A percentile compares a stretch with the other conserved stretches of the same genome.
Conservation (phyloP, 1,284 basidiomycete genomes). For the Puccinia coronata region DNA sequence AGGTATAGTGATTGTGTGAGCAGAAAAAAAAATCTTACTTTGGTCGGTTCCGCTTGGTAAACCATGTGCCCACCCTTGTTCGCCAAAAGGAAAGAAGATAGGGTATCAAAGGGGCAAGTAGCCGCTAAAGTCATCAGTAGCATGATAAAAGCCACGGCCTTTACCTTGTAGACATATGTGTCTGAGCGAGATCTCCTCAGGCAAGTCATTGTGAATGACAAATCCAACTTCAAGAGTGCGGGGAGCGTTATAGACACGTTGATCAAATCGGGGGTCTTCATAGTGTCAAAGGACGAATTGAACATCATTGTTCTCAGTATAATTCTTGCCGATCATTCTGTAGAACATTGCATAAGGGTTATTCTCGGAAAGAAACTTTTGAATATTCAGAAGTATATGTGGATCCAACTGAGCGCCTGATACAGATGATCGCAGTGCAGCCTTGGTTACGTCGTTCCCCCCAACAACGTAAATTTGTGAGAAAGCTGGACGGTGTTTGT, state of each 20-base stretch:
- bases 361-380: not conserved
- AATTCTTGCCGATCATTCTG: not conserved
- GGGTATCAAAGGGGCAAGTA: slow-evolving; percentile 18
- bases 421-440: not conserved
- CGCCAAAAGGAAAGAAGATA: slow-evolving; percentile 9
- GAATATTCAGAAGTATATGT: not conserved
- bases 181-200: not conserved
- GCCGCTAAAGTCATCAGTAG: not conserved
- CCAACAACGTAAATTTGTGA: slow-evolving; percentile 2
- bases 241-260: not conserved
- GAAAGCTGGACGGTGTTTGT: not conserved
- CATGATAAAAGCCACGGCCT: not conserved
- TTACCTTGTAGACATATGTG: not conserved
- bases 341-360: slow-evolving; percentile 6
- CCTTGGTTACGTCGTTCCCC: not conserved
- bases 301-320: not conserved
- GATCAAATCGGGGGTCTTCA: not conserved
- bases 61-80: not conserved
- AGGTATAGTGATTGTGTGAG: too few relatives aligned
- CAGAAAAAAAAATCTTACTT: not conserved
- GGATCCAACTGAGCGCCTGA: not conserved
- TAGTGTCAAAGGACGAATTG: not conserved
- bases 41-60: not conserved
- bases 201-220: not conserved
- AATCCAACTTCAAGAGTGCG: not conserved